A percentile compares a stretch with the other conserved stretches of the same genome.
Conservation (phyloP, 31 red algal genomes). For the Asparagopsis taxiformis region DNA sequence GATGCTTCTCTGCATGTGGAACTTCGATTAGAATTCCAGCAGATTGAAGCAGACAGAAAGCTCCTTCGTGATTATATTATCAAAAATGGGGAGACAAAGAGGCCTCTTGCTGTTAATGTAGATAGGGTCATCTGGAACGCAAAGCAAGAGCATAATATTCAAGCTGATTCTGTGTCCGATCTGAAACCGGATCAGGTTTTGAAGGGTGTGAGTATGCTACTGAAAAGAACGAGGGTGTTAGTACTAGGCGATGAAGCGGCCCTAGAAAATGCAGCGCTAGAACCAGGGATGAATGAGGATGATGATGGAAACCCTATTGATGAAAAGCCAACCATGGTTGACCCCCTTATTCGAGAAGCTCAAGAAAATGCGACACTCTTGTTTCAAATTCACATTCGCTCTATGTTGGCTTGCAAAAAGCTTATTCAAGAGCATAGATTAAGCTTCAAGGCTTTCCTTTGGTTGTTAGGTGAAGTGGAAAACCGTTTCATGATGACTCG, state of each 20-base stretch:
- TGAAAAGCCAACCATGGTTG: conserved; percentile 26
- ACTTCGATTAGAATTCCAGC: conserved; percentile 73
- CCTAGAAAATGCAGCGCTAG: conserved; percentile 47
- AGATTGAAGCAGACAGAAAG: conserved; percentile 78
- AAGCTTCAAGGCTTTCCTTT: conserved; percentile 80
- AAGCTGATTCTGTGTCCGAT: conserved; percentile 65
- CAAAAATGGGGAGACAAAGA: conserved; percentile 79
- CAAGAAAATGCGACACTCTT: conserved; percentile 94
- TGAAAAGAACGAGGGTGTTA: conserved; percentile 68
- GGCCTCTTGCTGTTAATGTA: conserved; percentile 91
- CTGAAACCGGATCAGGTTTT: conserved; percentile 85
- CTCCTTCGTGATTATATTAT: conserved; percentile 75
- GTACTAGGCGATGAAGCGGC: conserved; percentile 61
- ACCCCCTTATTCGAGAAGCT: conserved; percentile 66
- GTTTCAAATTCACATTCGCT: conserved; percentile 90
- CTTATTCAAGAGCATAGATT: conserved; percentile 85
- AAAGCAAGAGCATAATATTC: conserved; percentile 77
- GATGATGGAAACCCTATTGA: conserved; percentile 36
- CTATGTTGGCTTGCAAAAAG: conserved; percentile 84
- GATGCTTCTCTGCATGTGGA: conserved; percentile 67
- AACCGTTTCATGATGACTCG: conserved; percentile 76
- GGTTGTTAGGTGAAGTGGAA: conserved; percentile 94
- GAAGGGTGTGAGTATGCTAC: conserved; percentile 75
- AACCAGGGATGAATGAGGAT: conserved; percentile 29
- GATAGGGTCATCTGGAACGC: conserved; percentile 93